phyloP scores from a whole-genome alignment of 768 basidiomycete species.

The Serendipita sp. region DNA sequence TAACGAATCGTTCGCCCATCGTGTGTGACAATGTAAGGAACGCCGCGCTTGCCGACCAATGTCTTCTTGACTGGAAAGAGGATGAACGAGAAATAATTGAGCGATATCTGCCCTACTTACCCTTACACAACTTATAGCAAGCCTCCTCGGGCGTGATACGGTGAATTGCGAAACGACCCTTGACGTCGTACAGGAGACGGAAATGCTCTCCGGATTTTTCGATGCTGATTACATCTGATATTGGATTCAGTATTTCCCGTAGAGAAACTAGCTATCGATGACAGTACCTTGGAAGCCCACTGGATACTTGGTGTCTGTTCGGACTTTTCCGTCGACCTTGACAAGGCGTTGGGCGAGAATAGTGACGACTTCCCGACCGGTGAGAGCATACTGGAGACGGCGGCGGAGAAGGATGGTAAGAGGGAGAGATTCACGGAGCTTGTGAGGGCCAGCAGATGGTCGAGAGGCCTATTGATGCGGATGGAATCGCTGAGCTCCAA shows the following conservation, averaged over 20 bases:
- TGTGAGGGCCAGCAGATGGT: constrained; percentile 97
- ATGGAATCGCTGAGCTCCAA: not conserved
- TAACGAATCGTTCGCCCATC: constrained; percentile 99
- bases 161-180: constrained; percentile 99
- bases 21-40: constrained; percentile 95
- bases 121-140: constrained; percentile 84
- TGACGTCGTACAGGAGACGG: constrained; percentile 97
- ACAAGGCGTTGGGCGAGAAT: constrained; percentile 94
- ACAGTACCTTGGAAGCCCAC: constrained; percentile 88
- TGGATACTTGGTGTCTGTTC: constrained; percentile 94
- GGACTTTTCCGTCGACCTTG: constrained; percentile 97
- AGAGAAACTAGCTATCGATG: constrained; percentile 12
- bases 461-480: constrained; percentile 57
- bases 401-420: constrained; percentile 96
- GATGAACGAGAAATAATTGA: not conserved
- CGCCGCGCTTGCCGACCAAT: constrained; percentile 82
- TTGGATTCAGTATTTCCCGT: not conserved
- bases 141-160: constrained; percentile 98
- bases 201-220: constrained; percentile 99
- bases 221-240: constrained; percentile 80
- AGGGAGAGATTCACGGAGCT: constrained; percentile 95
- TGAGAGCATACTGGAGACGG: constrained; percentile 97
- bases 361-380: constrained; percentile 84
- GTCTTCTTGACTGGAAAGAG: constrained; percentile 54
- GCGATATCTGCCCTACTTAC: not conserved